These are phyloP conservation scores for Dictyostelium brefeldianum DNA, from an alignment of 78 protist species.

Conservation along the genomic window DNA sequence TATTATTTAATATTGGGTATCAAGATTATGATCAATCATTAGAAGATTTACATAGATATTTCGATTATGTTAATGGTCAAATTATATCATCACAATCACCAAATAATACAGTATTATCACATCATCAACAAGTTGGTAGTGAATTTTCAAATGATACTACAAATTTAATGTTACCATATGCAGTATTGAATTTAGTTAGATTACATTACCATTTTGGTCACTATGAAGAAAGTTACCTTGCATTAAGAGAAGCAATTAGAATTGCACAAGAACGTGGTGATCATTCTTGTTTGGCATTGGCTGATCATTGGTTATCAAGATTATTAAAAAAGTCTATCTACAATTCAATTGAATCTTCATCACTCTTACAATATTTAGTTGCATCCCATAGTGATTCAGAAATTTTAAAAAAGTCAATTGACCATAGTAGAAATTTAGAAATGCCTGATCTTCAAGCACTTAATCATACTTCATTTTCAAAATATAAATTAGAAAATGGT, in stretches of 20 bases:
- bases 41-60: constrained; percentile 72
- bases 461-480: constrained; percentile 13
- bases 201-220: constrained; percentile 69
- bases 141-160: background rate
- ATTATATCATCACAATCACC: background rate
- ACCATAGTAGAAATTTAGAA: constrained; percentile 17
- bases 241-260: constrained; percentile 56
- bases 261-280: constrained; percentile 69
- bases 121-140: background rate
- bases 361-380: background rate
- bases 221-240: constrained; percentile 45
- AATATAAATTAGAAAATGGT: constrained; percentile 21
- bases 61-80: constrained; percentile 61
- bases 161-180: constrained; percentile 50
- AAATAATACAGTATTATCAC: background rate
- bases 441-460: constrained; percentile 37
- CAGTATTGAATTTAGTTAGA: constrained; percentile 48
- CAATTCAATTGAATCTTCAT: constrained; percentile 2
- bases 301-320: constrained; percentile 17
- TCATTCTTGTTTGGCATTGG: constrained; percentile 57
- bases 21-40: constrained; percentile 49
- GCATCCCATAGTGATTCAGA: constrained; percentile 35
- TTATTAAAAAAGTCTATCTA: constrained; percentile 11
- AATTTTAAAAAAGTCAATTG: constrained; percentile 9
- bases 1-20: background rate